Evolutionary conservation across 352 stramenopile genomes (phyloP).

Genomic region (Detonula confervacea): DNA sequence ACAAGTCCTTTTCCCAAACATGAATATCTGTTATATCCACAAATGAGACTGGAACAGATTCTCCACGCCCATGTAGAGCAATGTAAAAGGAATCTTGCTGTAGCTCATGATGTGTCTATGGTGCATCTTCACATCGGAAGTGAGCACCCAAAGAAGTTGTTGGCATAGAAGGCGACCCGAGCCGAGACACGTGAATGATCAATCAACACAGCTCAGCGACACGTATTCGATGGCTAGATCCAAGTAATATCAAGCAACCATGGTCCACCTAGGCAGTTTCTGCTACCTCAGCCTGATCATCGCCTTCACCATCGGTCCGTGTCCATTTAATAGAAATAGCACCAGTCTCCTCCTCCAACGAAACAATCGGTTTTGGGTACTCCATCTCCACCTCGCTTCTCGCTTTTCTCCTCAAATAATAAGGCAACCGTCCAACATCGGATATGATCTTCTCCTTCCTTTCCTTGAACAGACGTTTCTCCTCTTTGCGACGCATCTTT

Average conservation of each 20-base stretch:
- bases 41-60: too few relatives aligned
- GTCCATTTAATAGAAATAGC: constrained; percentile 5
- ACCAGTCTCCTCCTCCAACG: constrained; percentile 21
- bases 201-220: too few relatives aligned
- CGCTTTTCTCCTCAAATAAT: constrained; percentile 21
- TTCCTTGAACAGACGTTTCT: constrained; percentile 38
- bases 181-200: too few relatives aligned
- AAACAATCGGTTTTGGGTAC: constrained; percentile 35
- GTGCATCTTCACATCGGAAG: too few relatives aligned
- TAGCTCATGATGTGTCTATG: too few relatives aligned
- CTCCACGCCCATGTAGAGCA: too few relatives aligned
- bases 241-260: not conserved
- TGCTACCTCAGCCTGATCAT: not conserved
- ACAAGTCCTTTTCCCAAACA: too few relatives aligned
- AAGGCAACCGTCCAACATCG: constrained; percentile 28
- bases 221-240: too few relatives aligned
- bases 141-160: too few relatives aligned
- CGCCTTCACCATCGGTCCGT: constrained; percentile 6
- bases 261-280: not conserved
- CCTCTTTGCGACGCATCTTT: constrained; percentile 8
- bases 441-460: constrained; percentile 20
- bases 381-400: constrained; percentile 19
- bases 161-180: too few relatives aligned
- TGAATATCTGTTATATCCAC: too few relatives aligned
- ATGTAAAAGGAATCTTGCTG: too few relatives aligned